Base-by-base conservation (phyloP, 139 green algal species). In the Chlorella sp. region DNA sequence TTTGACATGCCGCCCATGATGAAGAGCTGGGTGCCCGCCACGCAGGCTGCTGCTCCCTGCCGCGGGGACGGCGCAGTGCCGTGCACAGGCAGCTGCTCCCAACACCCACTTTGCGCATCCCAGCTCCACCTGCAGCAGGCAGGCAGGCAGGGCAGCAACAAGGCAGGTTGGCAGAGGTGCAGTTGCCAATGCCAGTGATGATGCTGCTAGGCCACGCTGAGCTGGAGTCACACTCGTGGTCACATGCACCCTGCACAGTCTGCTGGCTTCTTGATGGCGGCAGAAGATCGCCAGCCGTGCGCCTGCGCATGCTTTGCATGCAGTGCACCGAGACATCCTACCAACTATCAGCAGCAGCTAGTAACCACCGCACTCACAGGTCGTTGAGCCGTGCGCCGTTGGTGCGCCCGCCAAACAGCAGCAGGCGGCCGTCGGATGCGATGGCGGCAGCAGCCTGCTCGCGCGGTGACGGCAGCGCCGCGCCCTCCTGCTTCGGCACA, bases 1-100 rank as follows among this genome's bases (percentile, higher is more conserved):
- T 98, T 97, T 90, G 93, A 96, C n/a, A 85, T 64, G n/a, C 96
- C 96, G 34, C 96, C 96, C 86, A 97, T 92, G 34, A 98, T 61
- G 76, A 94, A 97, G 68, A 98, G 79, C 66, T 91, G 57, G 73
- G 88, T 40, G 53, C 60, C 90, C 40, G 77, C 37, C 37, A 91
- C n/a, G 73, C 78, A 90, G 77, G 93, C 79, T 4, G 90, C 94
- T 0, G 92, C 53, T 24, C 61, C 78, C 86, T 97, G 95, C 40
- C 97, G 94, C 2, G 97, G 97, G 5, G 92, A 94, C 64, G 97
- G 97, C 26, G 91, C 94, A n/a, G 94, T 95, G 48, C 96, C 96
- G 32, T 53, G 24, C 60, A 34, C 14, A 0, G 71, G 42, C 42
- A 73, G 71, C 71, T 89, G 85, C 71, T 83, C 71, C 85, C 85